These are phyloP conservation scores for Micractinium conductrix DNA, from an alignment of 139 green algal species.

Conservation along the genomic window DNA sequence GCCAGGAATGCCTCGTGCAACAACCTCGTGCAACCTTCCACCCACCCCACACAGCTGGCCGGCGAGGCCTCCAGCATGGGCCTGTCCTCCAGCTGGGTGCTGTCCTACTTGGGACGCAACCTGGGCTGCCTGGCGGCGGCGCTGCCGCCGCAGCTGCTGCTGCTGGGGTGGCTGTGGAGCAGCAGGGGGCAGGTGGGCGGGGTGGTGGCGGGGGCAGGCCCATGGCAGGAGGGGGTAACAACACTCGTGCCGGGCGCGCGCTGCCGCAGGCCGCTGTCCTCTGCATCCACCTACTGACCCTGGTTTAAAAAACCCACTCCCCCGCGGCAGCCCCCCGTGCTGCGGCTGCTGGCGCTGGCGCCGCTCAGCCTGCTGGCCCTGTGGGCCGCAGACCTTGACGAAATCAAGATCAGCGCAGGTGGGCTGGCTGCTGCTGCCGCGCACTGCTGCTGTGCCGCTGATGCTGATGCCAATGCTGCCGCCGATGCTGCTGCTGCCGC, in stretches of 20 bases:
- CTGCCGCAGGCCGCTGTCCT: too few relatives aligned
- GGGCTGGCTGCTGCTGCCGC: too few relatives aligned
- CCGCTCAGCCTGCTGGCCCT: conserved; percentile 67
- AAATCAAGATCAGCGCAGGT: conserved; percentile 56
- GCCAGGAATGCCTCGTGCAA: too few relatives aligned
- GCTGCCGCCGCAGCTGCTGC: conserved; percentile 19
- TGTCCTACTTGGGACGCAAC: conserved; percentile 18
- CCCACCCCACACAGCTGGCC: too few relatives aligned
- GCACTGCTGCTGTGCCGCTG: too few relatives aligned
- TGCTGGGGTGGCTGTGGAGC: conserved; percentile 33
- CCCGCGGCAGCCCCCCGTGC: conserved; percentile 31
- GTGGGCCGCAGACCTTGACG: conserved; percentile 47
- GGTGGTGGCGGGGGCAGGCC: neutral
- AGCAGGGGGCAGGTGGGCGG: neutral
- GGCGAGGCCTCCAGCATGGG: neutral
- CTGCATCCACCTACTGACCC: too few relatives aligned
- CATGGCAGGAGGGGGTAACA: too few relatives aligned
- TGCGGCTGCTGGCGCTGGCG: conserved; percentile 57
- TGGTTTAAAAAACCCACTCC: too few relatives aligned
- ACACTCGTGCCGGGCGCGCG: too few relatives aligned
- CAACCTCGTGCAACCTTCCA: too few relatives aligned
- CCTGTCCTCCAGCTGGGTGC: neutral
- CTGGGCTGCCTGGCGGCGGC: conserved; percentile 4
- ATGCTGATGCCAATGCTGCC: too few relatives aligned
- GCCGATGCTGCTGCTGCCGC: too few relatives aligned